Evolutionary conservation across 2,329 filamentous ascomycete species (phyloP).

Genomic region (Fusarium veterinarium): DNA sequence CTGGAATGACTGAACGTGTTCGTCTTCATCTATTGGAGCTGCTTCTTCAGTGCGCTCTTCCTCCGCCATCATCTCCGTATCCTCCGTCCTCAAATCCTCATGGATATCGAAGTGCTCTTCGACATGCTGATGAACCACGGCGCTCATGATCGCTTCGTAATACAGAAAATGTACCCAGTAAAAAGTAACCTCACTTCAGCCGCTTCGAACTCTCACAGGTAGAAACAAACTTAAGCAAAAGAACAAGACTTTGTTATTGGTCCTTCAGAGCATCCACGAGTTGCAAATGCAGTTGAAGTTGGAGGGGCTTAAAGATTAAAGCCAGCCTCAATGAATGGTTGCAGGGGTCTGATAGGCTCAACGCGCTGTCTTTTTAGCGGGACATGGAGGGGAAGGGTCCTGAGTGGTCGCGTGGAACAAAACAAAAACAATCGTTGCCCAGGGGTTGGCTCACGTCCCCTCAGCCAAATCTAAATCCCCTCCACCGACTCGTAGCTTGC

Average conservation of each 20-base stretch:
- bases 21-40: constrained; percentile 37
- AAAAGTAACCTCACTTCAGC: neutral
- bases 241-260: constrained; percentile 9
- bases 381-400: constrained; percentile 37
- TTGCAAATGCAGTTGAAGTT: constrained; percentile 20
- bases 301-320: constrained; percentile 38
- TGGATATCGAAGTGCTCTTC: constrained; percentile 61
- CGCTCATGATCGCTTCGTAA: constrained; percentile 37
- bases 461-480: constrained; percentile 32
- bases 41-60: constrained; percentile 48
- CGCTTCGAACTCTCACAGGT: neutral
- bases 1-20: constrained; percentile 43
- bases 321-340: constrained; percentile 17
- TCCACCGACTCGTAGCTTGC: constrained; percentile 18
- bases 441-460: constrained; percentile 28
- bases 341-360: constrained; percentile 40
- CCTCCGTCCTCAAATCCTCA: constrained; percentile 62
- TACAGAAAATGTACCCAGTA: neutral
- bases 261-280: constrained; percentile 9
- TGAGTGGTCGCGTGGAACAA: constrained; percentile 46
- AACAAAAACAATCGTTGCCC: constrained; percentile 51
- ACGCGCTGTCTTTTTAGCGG: constrained; percentile 42
- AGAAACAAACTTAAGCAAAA: constrained; percentile 3
- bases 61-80: constrained; percentile 63
- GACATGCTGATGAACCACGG: constrained; percentile 41